These are phyloP conservation scores for Cyberlindnera samutprakarnensis DNA, from an alignment of 805 yeast species.

Conservation along the genomic window DNA sequence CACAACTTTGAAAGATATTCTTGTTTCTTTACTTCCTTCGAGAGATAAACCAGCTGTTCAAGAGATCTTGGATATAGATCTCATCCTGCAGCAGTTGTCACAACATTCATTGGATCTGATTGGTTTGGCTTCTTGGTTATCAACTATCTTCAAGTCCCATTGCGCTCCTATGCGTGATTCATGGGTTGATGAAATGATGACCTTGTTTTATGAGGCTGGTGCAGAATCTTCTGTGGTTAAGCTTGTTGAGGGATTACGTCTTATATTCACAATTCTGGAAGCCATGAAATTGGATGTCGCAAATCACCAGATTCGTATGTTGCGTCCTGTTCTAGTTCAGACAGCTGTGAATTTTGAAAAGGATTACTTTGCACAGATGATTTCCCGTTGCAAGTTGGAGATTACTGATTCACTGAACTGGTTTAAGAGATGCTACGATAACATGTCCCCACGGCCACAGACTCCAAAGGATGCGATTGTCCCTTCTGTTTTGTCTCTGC, in stretches of 20 bases:
- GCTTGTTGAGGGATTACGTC: conserved; percentile 69
- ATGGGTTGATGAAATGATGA: conserved; percentile 80
- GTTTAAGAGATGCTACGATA: conserved; percentile 12
- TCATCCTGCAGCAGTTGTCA: conserved; percentile 66
- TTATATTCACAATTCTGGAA: conserved; percentile 76
- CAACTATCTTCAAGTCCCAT: conserved; percentile 72
- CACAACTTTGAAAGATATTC: conserved; percentile 68
- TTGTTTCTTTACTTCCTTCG: conserved; percentile 67
- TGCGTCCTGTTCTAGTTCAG: conserved; percentile 77
- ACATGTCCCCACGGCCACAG: conserved; percentile 3
- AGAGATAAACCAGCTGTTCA: conserved; percentile 62
- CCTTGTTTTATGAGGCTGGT: conserved; percentile 31
- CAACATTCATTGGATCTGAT: conserved; percentile 69
- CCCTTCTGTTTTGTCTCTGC: conserved; percentile 49
- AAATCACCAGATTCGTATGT: conserved; percentile 82
- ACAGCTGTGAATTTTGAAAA: conserved; percentile 86
- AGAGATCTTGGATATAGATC: conserved; percentile 69
- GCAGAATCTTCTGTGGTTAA: conserved; percentile 25
- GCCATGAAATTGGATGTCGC: conserved; percentile 95
- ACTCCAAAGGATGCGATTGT: conserved; percentile 35
- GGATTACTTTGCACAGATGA: conserved; percentile 73
- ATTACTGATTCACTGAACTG: conserved; percentile 23
- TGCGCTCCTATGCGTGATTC: conserved; percentile 95
- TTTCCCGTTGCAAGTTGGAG: conserved; percentile 29
- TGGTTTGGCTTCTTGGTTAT: conserved; percentile 65